These are phyloP conservation scores for Ceratocystis alfenasii DNA, from an alignment of 2,329 filamentous ascomycete species.

Conservation along the genomic window DNA sequence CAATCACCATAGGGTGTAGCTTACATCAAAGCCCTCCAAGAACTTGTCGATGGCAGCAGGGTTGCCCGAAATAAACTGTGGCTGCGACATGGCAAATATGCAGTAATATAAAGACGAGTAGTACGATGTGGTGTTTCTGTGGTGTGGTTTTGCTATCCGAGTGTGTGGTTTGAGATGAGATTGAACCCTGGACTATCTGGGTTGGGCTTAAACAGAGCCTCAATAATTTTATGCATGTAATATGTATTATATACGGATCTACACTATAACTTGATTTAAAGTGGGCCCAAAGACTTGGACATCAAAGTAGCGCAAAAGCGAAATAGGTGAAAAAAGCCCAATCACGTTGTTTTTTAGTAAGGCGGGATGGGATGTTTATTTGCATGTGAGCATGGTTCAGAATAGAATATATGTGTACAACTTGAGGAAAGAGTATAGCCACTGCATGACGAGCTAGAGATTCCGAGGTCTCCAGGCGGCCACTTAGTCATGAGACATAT, in stretches of 20 bases:
- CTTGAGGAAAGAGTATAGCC: too few species aligned
- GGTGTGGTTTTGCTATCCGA: not conserved
- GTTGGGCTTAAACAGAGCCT: not conserved
- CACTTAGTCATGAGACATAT: too few species aligned
- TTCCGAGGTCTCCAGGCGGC: too few species aligned
- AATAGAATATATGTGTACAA: not conserved
- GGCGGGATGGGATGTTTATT: not conserved
- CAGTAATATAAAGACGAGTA: not conserved
- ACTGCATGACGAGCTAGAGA: too few species aligned
- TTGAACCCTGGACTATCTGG: not conserved
- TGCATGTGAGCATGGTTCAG: not conserved
- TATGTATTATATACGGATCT: not conserved
- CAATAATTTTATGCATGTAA: not conserved
- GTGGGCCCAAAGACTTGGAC: not conserved
- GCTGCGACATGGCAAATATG: conserved; percentile 28
- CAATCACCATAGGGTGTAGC: conserved; percentile 29
- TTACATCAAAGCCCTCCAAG: conserved; percentile 80
- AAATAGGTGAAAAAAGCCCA: not conserved
- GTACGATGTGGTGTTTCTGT: not conserved
- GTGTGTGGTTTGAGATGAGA: not conserved
- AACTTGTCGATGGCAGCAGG: conserved; percentile 66
- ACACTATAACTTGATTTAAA: not conserved
- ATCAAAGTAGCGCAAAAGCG: not conserved
- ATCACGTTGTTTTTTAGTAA: not conserved
- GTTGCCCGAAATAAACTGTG: conserved; percentile 70